A percentile compares a stretch with the other conserved stretches of the same genome.
These are phyloP conservation scores for Rhytidiadelphus loreus DNA, from an alignment of 225 moss, liverwort and hornwort species.

Conservation along the genomic window DNA sequence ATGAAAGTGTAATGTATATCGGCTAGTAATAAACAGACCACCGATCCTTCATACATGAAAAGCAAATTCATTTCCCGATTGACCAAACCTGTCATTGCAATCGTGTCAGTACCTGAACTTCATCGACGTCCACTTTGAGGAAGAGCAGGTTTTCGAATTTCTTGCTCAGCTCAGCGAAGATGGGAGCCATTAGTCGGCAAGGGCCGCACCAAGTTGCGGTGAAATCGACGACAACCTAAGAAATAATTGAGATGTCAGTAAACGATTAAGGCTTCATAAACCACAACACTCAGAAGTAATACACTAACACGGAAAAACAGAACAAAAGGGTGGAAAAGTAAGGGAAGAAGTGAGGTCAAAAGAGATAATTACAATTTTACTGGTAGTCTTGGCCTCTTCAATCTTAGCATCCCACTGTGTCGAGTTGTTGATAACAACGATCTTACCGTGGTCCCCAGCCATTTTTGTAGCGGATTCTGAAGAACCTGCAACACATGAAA, in stretches of 20 bases:
- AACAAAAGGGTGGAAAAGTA: background rate
- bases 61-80: background rate
- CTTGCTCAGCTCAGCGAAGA: constrained; percentile 54
- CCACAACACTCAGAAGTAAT: background rate
- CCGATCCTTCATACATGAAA: background rate
- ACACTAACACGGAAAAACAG: background rate
- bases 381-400: background rate
- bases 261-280: background rate
- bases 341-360: background rate
- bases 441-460: constrained; percentile 50
- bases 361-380: constrained; percentile 35
- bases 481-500: background rate
- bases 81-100: background rate
- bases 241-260: background rate
- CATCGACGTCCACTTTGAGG: constrained; percentile 83
- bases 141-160: constrained; percentile 43
- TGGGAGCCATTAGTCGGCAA: constrained; percentile 64
- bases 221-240: constrained; percentile 72
- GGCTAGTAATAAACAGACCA: background rate
- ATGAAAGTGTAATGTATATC: too few species aligned
- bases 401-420: constrained; percentile 27
- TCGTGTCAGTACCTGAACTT: constrained; percentile 36
- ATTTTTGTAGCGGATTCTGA: background rate
- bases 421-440: constrained; percentile 2
- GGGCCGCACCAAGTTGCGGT: constrained; percentile 88